Percentiles rank a stretch among this genome's conserved stretches.
Evolutionary conservation across 2,329 filamentous ascomycete species (phyloP).

Genomic region (Pseudogymnoascus sp.): DNA sequence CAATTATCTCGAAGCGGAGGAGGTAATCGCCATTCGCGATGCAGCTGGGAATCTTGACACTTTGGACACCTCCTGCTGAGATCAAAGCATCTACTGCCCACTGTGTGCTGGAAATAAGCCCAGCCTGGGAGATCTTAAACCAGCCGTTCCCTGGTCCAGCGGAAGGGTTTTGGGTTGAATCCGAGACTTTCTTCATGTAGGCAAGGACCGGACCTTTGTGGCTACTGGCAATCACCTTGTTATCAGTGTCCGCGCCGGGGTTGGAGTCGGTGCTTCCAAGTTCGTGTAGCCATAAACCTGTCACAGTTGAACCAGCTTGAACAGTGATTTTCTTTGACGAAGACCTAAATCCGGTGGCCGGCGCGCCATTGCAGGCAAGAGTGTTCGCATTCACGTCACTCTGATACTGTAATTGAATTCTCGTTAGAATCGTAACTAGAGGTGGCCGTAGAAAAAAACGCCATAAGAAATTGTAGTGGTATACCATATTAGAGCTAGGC

Average conservation of each 20-base stretch:
- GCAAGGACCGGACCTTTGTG: slow-evolving; percentile 40
- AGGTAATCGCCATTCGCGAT: slow-evolving; percentile 49
- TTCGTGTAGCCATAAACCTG: background rate
- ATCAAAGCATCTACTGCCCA: slow-evolving; percentile 22
- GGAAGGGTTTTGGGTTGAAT: slow-evolving; percentile 27
- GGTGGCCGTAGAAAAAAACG: background rate
- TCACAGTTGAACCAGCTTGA: background rate
- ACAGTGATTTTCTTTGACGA: slow-evolving; percentile 1
- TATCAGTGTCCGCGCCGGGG: background rate
- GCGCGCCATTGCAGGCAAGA: background rate
- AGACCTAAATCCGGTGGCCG: slow-evolving; percentile 1
- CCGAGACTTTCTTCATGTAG: slow-evolving; percentile 40
- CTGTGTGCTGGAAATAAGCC: slow-evolving; percentile 15
- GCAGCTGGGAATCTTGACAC: slow-evolving; percentile 39
- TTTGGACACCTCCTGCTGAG: slow-evolving; percentile 32
- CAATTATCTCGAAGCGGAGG: slow-evolving; percentile 45
- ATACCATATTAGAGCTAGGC: slow-evolving; percentile 2
- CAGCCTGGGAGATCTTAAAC: slow-evolving; percentile 42
- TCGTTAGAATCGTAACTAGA: background rate
- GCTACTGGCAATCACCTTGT: slow-evolving; percentile 34
- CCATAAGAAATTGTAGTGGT: background rate
- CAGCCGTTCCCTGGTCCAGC: slow-evolving; percentile 20
- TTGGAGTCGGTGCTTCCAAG: background rate
- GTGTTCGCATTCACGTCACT: slow-evolving; percentile 1
- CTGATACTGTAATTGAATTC: background rate